Percentiles rank a stretch among this genome's conserved stretches.
Conservation (phyloP, 371 early-diverging fungal species). For the Mucor ambiguus region DNA sequence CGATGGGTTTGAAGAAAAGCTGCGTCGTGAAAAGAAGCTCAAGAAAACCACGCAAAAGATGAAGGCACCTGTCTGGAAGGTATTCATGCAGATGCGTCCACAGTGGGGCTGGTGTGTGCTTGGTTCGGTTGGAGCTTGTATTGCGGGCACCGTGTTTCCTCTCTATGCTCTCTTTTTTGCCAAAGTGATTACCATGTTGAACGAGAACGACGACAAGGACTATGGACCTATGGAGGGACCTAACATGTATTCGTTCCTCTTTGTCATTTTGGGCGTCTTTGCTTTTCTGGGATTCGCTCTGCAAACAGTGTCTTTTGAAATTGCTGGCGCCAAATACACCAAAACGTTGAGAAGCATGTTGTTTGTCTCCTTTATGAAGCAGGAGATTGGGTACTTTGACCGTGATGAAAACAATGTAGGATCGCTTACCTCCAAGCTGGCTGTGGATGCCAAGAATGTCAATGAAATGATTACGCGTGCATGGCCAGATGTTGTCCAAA, state of each 20-base stretch:
- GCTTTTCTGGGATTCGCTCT: conserved; percentile 49
- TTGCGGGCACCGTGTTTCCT: conserved; percentile 55
- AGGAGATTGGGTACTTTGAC: conserved; percentile 91
- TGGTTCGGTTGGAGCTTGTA: conserved; percentile 50
- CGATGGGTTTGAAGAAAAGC: conserved; percentile 39
- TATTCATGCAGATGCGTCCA: conserved; percentile 30
- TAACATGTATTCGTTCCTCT: conserved; percentile 75
- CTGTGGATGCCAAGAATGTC: conserved; percentile 76
- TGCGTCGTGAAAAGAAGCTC: conserved; percentile 37
- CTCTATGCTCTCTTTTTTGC: conserved; percentile 27
- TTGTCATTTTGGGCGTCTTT: conserved; percentile 56
- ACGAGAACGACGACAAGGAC: conserved; percentile 30
- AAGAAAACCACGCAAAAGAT: conserved; percentile 24
- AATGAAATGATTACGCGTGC: conserved; percentile 69
- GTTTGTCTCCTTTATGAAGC: conserved; percentile 66
- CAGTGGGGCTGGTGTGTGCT: conserved; percentile 4
- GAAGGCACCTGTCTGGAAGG: conserved; percentile 49
- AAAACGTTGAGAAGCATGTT: conserved; percentile 54
- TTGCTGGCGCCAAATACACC: conserved; percentile 62
- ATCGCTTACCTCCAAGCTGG: conserved; percentile 77
- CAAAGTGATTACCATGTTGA: conserved; percentile 12
- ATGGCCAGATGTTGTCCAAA: conserved; percentile 61
- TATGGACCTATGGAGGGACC: conserved; percentile 49
- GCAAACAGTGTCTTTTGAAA: conserved; percentile 42
- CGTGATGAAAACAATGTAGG: conserved; percentile 81